Conservation (phyloP, 148 eudicot species). For the Beta vulgaris region DNA sequence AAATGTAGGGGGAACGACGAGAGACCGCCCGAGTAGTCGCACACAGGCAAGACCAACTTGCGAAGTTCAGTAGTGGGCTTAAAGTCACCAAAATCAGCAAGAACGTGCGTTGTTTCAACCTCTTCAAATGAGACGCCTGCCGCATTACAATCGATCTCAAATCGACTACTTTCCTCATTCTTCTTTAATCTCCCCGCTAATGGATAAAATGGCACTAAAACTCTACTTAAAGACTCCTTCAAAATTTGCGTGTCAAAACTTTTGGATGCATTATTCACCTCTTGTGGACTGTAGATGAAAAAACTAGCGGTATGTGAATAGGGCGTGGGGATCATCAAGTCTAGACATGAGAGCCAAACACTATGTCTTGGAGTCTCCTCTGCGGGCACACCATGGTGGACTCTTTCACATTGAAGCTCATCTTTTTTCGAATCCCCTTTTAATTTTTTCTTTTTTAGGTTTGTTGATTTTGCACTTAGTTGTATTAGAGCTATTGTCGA, state of each 20-base stretch:
- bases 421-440: too few species aligned
- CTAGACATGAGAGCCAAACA: slow-evolving; percentile 32
- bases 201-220: slow-evolving; percentile 37
- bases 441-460: too few species aligned
- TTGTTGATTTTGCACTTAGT: too few species aligned
- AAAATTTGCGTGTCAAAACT: slow-evolving; percentile 19
- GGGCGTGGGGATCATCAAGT: slow-evolving; percentile 16
- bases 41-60: slow-evolving; percentile 33
- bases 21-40: slow-evolving; percentile 38
- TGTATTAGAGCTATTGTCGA: too few species aligned
- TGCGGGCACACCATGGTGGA: slow-evolving; percentile 22
- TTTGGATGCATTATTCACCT: background rate
- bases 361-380: slow-evolving; percentile 25
- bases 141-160: slow-evolving; percentile 37
- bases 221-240: slow-evolving; percentile 27
- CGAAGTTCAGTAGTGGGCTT: slow-evolving; percentile 39
- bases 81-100: slow-evolving; percentile 56
- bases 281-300: background rate
- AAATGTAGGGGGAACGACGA: slow-evolving; percentile 36
- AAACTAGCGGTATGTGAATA: slow-evolving; percentile 1
- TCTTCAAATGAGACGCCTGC: slow-evolving; percentile 32
- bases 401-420: slow-evolving; percentile 2
- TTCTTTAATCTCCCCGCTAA: slow-evolving; percentile 29
- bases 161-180: slow-evolving; percentile 19
- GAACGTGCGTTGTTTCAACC: slow-evolving; percentile 23